Base-by-base conservation (phyloP, 2,329 filamentous ascomycete species). In the Fusarium proliferatum region DNA sequence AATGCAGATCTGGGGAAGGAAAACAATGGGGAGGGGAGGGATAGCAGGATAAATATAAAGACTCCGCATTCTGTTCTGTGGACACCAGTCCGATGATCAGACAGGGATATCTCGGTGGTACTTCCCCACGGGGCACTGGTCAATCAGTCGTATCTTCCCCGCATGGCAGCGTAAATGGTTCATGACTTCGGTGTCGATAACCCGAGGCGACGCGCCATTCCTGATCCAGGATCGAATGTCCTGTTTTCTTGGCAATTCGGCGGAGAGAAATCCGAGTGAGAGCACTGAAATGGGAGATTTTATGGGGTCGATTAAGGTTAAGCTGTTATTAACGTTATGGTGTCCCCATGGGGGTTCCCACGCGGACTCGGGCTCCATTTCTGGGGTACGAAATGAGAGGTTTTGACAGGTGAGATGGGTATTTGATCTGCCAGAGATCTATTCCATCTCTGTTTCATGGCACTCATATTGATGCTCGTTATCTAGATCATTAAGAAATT, bases 101-200 rank as follows among this genome's bases (percentile, higher is more conserved):
- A 19, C 71, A 49, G 48, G 72, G 71, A 61, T 71, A 34, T 60
- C n/a, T 66, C 61, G 66, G 67, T 56, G 36, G 67, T 51, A 58
- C 52, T 71, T 72, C 69, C 69, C 69, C 69, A 69, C 64, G 69
- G 68, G 69, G 69, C 56, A 56, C 39, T 36, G 72, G 59, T 66
- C 61, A 64, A 72, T 69, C 59, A 69, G 56, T 67, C 17, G 16
- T 39, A 23, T 64, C 55, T 56, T 70, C 38, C 66, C 67, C 67
- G 67, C 67, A 70, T 70, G 13, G 42, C 13, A 34, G 36, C 59
- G 51, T 5, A 60, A 60, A 53, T 45, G 43, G 19, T 21, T 26
- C 21, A 5, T 49, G 66, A 53, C 34, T 33, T 69, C 66, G 67
- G 57, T 59, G 41, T 28, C n/a, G 33, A 60, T 70, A 26, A 45